Percentiles rank a stretch among this genome's conserved stretches.
Conservation (phyloP, 352 stramenopile genomes). For the Plasmopara viticola region DNA sequence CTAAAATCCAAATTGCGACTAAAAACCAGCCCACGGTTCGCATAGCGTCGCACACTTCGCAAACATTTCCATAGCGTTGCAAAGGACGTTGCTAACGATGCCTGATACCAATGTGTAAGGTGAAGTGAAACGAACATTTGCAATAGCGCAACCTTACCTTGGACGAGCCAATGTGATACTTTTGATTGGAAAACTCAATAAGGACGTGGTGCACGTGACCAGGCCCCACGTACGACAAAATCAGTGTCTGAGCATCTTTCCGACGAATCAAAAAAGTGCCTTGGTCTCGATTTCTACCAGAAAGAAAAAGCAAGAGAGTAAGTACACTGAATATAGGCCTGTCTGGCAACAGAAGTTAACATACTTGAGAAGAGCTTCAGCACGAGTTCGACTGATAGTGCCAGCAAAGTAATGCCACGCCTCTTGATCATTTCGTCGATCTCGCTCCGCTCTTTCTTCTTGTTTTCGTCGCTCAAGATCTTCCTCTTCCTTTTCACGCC, state of each 20-base stretch:
- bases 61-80: constrained; percentile 66
- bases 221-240: constrained; percentile 70
- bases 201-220: constrained; percentile 76
- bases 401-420: constrained; percentile 78
- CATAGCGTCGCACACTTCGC: constrained; percentile 72
- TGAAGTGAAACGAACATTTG: not conserved
- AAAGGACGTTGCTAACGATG: constrained; percentile 51
- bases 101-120: constrained; percentile 14
- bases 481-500: constrained; percentile 30
- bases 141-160: constrained; percentile 34
- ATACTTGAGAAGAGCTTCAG: constrained; percentile 65
- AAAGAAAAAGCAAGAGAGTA: not conserved
- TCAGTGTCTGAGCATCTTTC: constrained; percentile 74
- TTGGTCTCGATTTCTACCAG: constrained; percentile 41
- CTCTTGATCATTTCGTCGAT: constrained; percentile 49
- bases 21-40: constrained; percentile 68
- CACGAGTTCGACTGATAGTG: constrained; percentile 58
- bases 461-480: constrained; percentile 27
- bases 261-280: constrained; percentile 74
- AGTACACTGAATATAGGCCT: not conserved
- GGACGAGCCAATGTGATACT: constrained; percentile 71
- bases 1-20: constrained; percentile 60
- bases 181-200: constrained; percentile 62
- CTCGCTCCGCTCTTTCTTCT: constrained; percentile 31
- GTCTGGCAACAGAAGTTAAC: constrained; percentile 3